A percentile compares a stretch with the other conserved stretches of the same genome.
phyloP scores from a whole-genome alignment of 2,329 filamentous ascomycete genomes.

The Fusarium cicatricum region DNA sequence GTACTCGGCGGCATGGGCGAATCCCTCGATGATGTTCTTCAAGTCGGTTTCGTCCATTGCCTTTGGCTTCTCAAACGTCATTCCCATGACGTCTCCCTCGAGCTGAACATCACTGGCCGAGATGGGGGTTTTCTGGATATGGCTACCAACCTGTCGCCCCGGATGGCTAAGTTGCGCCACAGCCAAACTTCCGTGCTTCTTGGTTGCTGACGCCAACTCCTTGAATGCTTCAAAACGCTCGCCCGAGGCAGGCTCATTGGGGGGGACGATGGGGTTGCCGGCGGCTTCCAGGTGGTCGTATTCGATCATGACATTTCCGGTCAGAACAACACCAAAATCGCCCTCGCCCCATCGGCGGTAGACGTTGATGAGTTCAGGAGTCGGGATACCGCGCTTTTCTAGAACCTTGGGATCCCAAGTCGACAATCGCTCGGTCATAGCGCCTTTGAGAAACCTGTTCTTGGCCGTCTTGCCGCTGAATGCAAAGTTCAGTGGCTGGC shows the following conservation, averaged over 20 bases:
- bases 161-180: constrained; percentile 63
- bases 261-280: constrained; percentile 67
- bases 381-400: constrained; percentile 55
- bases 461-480: constrained; percentile 64
- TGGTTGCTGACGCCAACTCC: constrained; percentile 61
- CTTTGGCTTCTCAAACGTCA: constrained; percentile 57
- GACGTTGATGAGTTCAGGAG: constrained; percentile 56
- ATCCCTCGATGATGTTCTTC: constrained; percentile 63
- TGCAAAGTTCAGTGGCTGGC: constrained; percentile 56
- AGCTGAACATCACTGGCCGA: constrained; percentile 52
- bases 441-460: constrained; percentile 73
- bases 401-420: constrained; percentile 65
- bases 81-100: constrained; percentile 35
- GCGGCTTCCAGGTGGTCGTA: constrained; percentile 64
- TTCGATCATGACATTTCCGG: constrained; percentile 72
- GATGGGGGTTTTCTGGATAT: constrained; percentile 48
- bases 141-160: constrained; percentile 53
- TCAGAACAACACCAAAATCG: constrained; percentile 63
- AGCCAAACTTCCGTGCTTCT: constrained; percentile 66
- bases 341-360: constrained; percentile 69
- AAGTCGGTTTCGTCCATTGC: constrained; percentile 64
- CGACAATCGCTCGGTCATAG: constrained; percentile 72
- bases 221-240: constrained; percentile 69
- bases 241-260: constrained; percentile 58
- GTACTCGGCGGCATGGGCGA: constrained; percentile 68